These are phyloP conservation scores for Herpotrichia juniperi DNA, from an alignment of 2,329 filamentous ascomycete species.

Conservation along the genomic window DNA sequence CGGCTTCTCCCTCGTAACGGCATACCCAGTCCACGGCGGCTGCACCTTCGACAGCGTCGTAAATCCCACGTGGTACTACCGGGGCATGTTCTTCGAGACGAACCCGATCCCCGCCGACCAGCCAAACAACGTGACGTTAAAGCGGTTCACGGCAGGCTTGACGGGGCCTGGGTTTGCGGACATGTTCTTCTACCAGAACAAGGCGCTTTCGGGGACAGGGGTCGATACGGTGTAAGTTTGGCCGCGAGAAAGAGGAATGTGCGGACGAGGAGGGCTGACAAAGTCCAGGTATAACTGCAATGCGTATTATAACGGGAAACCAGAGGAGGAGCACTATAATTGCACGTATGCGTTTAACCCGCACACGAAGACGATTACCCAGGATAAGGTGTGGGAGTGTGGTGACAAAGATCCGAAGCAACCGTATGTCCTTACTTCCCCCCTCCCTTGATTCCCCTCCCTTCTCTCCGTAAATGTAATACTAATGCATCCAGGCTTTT, in stretches of 20 bases:
- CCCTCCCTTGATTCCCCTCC: background rate
- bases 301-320: constrained; percentile 12
- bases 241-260: background rate
- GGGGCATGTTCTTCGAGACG: constrained; percentile 11
- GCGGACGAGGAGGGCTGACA: background rate
- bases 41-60: constrained; percentile 18
- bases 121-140: constrained; percentile 1
- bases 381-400: constrained; percentile 14
- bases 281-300: constrained; percentile 9
- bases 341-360: constrained; percentile 13
- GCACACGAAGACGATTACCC: constrained; percentile 7
- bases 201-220: constrained; percentile 10
- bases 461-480: too few species aligned
- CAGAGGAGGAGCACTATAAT: constrained; percentile 9
- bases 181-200: constrained; percentile 12
- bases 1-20: constrained; percentile 13
- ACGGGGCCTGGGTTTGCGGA: constrained; percentile 13
- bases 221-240: constrained; percentile 10
- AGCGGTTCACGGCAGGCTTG: constrained; percentile 8
- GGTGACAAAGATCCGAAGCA: constrained; percentile 11
- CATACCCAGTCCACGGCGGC: constrained; percentile 13
- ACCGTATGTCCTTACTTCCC: constrained; percentile 5
- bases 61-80: constrained; percentile 15
- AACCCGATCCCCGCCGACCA: constrained; percentile 3
- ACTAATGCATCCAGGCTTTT: constrained; percentile 4